phyloP scores from a whole-genome alignment of 225 moss, liverwort and hornwort genomes.

The Pleurozium schreberi region DNA sequence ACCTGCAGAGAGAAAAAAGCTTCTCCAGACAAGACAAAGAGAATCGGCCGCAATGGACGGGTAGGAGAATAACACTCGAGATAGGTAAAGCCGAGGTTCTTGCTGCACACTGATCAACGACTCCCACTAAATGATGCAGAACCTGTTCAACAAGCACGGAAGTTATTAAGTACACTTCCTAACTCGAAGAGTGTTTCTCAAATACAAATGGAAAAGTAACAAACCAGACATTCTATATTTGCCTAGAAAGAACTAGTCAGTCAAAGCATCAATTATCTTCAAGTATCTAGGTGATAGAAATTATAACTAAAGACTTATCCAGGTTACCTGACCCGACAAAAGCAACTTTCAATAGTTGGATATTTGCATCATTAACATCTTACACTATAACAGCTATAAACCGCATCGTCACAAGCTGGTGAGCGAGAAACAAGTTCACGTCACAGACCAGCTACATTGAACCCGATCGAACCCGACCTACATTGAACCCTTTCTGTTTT shows the following conservation, averaged over 20 bases:
- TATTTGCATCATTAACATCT: background rate
- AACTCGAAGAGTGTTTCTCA: background rate
- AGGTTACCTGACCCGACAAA: background rate
- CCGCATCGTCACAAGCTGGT: background rate
- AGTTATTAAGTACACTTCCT: background rate
- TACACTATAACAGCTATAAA: background rate
- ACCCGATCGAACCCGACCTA: background rate
- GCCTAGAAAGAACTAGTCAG: background rate
- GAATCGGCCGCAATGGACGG: conserved; percentile 54
- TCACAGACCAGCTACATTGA: background rate
- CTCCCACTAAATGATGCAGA: conserved; percentile 47
- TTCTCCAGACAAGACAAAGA: conserved; percentile 52
- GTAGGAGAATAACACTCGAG: conserved; percentile 34
- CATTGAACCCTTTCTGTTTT: background rate
- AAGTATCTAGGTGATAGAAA: background rate
- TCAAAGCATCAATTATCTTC: background rate
- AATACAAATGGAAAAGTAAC: background rate
- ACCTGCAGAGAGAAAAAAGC: conserved; percentile 59
- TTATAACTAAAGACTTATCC: background rate
- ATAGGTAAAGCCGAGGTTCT: conserved; percentile 44
- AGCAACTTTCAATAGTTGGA: background rate
- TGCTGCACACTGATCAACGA: conserved; percentile 56
- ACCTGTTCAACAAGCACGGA: conserved; percentile 32
- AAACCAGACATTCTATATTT: background rate
- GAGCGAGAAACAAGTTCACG: background rate